phyloP scores from a whole-genome alignment of 2,329 filamentous ascomycete genomes.

The Trichoderma semiorbis region DNA sequence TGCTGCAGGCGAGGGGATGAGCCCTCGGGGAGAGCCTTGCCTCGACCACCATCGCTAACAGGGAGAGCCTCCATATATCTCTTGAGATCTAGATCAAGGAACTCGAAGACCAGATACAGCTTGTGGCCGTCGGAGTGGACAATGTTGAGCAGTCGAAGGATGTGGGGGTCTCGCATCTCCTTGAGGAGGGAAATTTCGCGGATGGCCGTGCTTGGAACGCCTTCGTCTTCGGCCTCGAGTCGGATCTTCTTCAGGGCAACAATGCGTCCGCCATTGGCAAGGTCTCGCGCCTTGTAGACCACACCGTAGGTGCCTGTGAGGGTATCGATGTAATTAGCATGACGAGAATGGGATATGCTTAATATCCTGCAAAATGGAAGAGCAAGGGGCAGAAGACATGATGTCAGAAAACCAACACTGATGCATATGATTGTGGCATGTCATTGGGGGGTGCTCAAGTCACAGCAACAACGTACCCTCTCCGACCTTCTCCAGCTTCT shows the following conservation, averaged over 20 bases:
- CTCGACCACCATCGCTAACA: constrained; percentile 77
- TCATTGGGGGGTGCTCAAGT: background rate
- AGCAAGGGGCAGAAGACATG: background rate
- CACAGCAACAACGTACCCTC: constrained; percentile 61
- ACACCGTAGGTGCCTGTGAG: constrained; percentile 82
- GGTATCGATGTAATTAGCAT: constrained; percentile 10
- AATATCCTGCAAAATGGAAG: background rate
- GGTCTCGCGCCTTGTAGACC: constrained; percentile 89
- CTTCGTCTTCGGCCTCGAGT: constrained; percentile 91
- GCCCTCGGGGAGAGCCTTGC: constrained; percentile 79
- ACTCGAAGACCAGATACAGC: constrained; percentile 90
- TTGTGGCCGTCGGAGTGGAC: constrained; percentile 94
- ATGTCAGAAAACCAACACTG: background rate
- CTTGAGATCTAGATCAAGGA: constrained; percentile 86
- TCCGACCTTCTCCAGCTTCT: constrained; percentile 94
- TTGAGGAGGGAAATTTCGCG: constrained; percentile 92
- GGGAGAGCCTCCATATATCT: constrained; percentile 94
- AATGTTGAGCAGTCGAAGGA: constrained; percentile 84
- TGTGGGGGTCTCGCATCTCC: constrained; percentile 90
- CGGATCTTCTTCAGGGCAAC: constrained; percentile 95
- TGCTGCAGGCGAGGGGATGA: constrained; percentile 60
- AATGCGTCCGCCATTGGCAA: constrained; percentile 76
- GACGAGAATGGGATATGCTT: background rate
- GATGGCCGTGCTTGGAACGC: constrained; percentile 87
- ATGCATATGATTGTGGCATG: background rate